Evolutionary conservation across 169 alveolate species (phyloP).

Genomic region (Perkinsus marinus): DNA sequence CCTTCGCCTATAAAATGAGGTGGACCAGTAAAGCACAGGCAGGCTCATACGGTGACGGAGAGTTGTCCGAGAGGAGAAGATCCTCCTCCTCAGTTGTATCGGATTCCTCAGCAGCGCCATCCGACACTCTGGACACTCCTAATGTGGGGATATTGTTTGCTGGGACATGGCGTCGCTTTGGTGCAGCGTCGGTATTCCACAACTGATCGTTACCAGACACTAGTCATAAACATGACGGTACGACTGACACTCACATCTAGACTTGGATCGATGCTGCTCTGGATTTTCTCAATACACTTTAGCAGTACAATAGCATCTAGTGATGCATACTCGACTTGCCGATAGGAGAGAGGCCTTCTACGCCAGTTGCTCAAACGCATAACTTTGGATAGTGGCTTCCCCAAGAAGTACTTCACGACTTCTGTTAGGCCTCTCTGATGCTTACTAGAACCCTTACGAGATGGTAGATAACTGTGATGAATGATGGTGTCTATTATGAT

Average conservation of each 20-base stretch:
- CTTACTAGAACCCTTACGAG: neutral
- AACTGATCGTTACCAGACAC: neutral
- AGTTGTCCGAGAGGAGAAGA: neutral
- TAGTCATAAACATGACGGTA: neutral
- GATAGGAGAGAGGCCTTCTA: neutral
- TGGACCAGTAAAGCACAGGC: neutral
- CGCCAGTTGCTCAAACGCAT: neutral
- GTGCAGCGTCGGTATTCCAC: neutral
- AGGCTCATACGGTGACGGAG: neutral
- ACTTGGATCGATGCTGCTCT: neutral
- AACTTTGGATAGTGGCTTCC: neutral
- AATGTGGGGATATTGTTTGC: neutral
- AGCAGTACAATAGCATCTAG: neutral
- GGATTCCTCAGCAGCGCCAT: neutral
- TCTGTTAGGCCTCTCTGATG: neutral
- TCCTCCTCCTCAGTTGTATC: neutral
- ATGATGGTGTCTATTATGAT: neutral
- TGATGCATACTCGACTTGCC: neutral
- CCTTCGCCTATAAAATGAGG: neutral
- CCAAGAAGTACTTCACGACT: neutral
- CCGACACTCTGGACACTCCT: neutral
- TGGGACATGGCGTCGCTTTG: neutral
- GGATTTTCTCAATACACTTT: neutral
- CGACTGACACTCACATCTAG: neutral
- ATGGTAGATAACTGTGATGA: neutral